Evolutionary conservation across 345 rosid species (phyloP).

Genomic region (Erysimum cheiranthoides): DNA sequence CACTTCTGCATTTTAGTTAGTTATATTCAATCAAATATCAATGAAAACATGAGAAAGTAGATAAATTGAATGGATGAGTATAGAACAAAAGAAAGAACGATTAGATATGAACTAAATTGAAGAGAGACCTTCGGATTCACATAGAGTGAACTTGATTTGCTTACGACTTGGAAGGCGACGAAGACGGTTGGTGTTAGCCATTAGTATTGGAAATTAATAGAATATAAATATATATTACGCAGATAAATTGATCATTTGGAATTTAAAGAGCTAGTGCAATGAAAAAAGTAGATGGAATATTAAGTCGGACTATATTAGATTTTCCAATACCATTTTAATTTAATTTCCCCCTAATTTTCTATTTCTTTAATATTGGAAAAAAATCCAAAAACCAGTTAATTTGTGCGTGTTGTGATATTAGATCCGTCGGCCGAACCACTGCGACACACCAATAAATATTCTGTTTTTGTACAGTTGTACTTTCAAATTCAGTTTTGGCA

Average conservation of each 20-base stretch:
- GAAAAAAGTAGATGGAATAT: background rate
- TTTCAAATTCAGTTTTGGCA: background rate
- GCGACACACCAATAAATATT: background rate
- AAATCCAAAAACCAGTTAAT: too few species aligned
- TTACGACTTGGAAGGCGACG: constrained; percentile 5
- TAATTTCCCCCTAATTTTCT: too few species aligned
- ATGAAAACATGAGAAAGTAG: background rate
- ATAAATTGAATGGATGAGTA: background rate
- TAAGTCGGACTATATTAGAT: too few species aligned
- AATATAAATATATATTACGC: background rate
- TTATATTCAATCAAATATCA: constrained; percentile 1
- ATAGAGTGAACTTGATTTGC: constrained; percentile 29
- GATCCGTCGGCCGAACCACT: background rate
- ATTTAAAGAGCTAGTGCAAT: background rate
- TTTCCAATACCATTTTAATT: background rate
- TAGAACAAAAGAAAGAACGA: background rate
- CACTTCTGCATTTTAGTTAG: constrained; percentile 52
- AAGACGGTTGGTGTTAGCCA: constrained; percentile 32
- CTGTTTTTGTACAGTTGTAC: too few species aligned
- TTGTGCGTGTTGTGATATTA: too few species aligned
- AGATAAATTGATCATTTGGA: constrained; percentile 6
- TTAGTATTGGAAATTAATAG: constrained; percentile 10
- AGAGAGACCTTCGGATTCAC: constrained; percentile 34
- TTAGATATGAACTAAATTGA: background rate
- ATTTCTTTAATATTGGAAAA: too few species aligned